Evolutionary conservation across 192 early-diverging fungal species (phyloP), one percentile per base, ranked within the genome.

Genomic region (Linnemannia exigua): DNA sequence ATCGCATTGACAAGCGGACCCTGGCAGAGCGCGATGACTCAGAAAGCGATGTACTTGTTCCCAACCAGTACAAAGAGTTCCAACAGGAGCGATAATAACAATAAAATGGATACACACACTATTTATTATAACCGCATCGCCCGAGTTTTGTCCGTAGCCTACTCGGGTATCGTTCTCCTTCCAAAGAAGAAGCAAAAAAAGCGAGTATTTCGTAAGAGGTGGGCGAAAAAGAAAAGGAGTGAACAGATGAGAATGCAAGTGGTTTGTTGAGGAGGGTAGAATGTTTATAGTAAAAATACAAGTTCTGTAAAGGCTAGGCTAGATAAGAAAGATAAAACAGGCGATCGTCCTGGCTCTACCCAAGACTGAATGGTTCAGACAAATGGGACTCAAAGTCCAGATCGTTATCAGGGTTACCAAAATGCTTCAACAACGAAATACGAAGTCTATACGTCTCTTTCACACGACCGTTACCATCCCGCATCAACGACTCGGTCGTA

Each of bases 301-400:
- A n/a, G n/a, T n/a, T n/a, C n/a, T n/a, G n/a, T n/a, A n/a, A n/a
- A n/a, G n/a, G n/a, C n/a, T n/a, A n/a, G n/a, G n/a, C n/a, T n/a
- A n/a, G n/a, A n/a, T n/a, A n/a, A n/a, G n/a, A n/a, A n/a, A n/a
- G n/a, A n/a, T n/a, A n/a, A n/a, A n/a, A n/a, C n/a, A n/a, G n/a
- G n/a, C n/a, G n/a, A n/a, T n/a, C n/a, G n/a, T n/a, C n/a, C n/a
- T n/a, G n/a, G n/a, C n/a, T n/a, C n/a, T 63, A 63, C 14, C 28
- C 3, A 15, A 63, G 58, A 63, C 20, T 47, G 44, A 86, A 86
- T 1, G 83, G 77, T 0, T 54, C 77, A 1, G 83, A 79, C 28
- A 86, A 5, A 58, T 86, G 78, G 1, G 69, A 44, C 74, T 91
- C 90, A 76, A 88, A 91, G 81, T 91, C 87, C 33, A 61, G 46